Base-by-base conservation (phyloP, 2,329 filamentous ascomycete species). In the Aspergillus phoenicis region DNA sequence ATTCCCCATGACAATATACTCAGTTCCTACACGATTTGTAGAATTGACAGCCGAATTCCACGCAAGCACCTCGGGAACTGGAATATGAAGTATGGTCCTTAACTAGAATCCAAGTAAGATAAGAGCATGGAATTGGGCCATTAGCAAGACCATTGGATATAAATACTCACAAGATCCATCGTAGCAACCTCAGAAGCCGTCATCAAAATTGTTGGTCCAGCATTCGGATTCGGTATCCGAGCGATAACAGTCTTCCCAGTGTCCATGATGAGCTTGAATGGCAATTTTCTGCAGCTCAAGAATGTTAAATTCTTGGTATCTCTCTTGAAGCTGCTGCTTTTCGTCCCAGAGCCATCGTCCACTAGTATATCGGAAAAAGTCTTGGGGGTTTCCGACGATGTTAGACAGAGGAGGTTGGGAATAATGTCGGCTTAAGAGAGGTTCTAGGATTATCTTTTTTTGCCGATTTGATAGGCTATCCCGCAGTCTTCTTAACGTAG, bases 131-230 rank as follows among this genome's bases (percentile, higher is more conserved):
- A 33, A 4, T 5, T 5, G 30, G 30, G 10, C 8, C 5, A 39
- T 26, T 11, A 38, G 22, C 11, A 22, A 41, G 57, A 15, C n/a
- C 5, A 30, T 20, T 10, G 33, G 24, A 26, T 30, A 1, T 17
- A 49, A 6, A 1, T 5, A 30, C 24, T 33, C 55, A 67, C 61
- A 59, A 61, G 62, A 8, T 67, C 58, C 48, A 65, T 62, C 3
- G 58, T 69, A 3, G 68, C 70, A 15, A 72, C 68, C 53, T 72
- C 70, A 17, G 60, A 62, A 4, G 69, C 69, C 17, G 68, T 70
- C 1, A 63, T 66, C 30, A 59, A 64, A 26, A 60, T 52, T 6
- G 62, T 24, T 7, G 60, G 65, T 1, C 68, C 69, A 5, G 66
- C 64, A 64, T 65, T 68, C 8, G 56, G 65, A 60, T 63, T 67